phyloP scores from a whole-genome alignment of 768 basidiomycete species.

The Tulasnella sp. region DNA sequence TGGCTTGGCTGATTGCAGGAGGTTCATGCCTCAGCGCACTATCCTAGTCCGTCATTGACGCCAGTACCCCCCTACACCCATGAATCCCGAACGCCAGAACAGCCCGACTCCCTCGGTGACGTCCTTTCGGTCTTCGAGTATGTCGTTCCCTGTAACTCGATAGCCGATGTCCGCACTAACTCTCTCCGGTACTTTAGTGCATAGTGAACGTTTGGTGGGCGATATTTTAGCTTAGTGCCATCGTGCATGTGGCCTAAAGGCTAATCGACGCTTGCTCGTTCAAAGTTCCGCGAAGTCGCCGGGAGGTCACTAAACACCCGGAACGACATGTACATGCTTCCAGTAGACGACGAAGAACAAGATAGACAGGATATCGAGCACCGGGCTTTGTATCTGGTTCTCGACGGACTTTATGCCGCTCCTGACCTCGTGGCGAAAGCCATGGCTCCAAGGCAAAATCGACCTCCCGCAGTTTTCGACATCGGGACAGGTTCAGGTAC shows the following conservation, averaged over 20 bases:
- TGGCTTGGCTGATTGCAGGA: background rate
- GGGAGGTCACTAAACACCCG: constrained; percentile 12
- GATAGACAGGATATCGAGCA: constrained; percentile 26
- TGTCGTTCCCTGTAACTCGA: background rate
- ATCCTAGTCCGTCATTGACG: background rate
- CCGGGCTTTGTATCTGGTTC: constrained; percentile 7
- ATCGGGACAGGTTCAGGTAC: constrained; percentile 25
- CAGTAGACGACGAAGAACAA: constrained; percentile 25
- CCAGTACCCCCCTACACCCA: background rate
- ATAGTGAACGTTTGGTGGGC: constrained; percentile 1
- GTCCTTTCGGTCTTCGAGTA: constrained; percentile 12
- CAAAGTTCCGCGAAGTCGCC: constrained; percentile 17
- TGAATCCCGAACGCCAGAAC: background rate
- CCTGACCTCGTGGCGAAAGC: constrained; percentile 19
- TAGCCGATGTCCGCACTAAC: background rate
- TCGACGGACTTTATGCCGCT: constrained; percentile 21
- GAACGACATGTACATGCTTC: constrained; percentile 24
- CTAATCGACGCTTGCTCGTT: background rate
- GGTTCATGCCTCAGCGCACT: background rate
- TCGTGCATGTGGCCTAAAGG: background rate
- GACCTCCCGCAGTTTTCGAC: constrained; percentile 10
- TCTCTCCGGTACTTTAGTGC: background rate
- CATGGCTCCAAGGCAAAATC: constrained; percentile 12
- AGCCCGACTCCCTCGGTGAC: constrained; percentile 15
- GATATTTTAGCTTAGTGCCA: background rate